Evolutionary conservation across 306 rosid species (phyloP).

Genomic region (Cucurbita ficifolia): DNA sequence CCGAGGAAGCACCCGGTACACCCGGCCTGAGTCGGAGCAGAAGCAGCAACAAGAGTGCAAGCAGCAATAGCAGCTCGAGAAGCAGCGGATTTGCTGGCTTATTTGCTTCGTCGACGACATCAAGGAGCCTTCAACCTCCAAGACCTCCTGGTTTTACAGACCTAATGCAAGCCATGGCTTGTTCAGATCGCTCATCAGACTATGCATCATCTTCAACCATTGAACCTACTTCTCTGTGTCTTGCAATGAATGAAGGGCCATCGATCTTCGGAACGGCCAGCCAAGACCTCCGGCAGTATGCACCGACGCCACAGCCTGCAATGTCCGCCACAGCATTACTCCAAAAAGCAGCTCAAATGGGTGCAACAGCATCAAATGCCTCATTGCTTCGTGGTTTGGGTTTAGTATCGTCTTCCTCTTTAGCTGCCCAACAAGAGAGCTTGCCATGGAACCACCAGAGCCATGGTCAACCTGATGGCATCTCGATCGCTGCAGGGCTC

Average conservation of each 20-base stretch:
- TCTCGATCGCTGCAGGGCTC: constrained; percentile 42
- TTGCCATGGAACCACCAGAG: constrained; percentile 48
- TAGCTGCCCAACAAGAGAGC: constrained; percentile 36
- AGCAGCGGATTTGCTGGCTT: constrained; percentile 59
- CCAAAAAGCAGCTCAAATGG: constrained; percentile 95
- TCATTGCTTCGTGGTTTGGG: constrained; percentile 65
- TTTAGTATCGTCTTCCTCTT: constrained; percentile 42
- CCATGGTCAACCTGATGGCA: constrained; percentile 33
- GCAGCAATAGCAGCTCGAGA: no score
- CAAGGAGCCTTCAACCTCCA: constrained; percentile 37
- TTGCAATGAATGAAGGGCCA: constrained; percentile 41
- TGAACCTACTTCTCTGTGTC: constrained; percentile 70
- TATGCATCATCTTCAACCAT: constrained; percentile 28
- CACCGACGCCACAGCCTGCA: constrained; percentile 39
- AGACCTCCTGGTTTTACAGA: constrained; percentile 41
- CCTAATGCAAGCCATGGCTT: constrained; percentile 41
- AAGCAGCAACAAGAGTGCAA: no score
- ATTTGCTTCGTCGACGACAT: constrained; percentile 60
- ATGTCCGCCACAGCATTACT: constrained; percentile 93
- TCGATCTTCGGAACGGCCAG: constrained; percentile 47
- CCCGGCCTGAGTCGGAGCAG: no score
- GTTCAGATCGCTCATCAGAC: constrained; percentile 30
- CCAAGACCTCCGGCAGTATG: constrained; percentile 48
- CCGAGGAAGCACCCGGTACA: neutral
- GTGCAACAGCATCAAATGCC: constrained; percentile 53